Evolutionary conservation across 768 basidiomycete genomes (phyloP).

Genomic region (Psilocybe sp.): DNA sequence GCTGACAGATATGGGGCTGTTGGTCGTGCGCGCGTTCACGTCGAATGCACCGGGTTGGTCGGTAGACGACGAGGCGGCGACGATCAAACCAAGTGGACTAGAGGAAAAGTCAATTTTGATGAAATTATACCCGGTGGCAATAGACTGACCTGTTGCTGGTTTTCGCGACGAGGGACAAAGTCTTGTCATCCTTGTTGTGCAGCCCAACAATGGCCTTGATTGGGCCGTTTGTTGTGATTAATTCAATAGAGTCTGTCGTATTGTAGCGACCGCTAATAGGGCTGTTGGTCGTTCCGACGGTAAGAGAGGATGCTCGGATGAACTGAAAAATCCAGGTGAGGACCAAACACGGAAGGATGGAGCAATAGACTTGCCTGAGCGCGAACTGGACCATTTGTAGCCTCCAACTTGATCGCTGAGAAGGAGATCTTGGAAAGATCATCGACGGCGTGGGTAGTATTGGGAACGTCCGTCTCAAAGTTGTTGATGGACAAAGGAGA

Average conservation of each 20-base stretch:
- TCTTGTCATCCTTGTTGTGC: not conserved
- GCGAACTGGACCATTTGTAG: conserved; percentile 4
- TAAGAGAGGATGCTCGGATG: not conserved
- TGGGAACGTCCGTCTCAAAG: conserved; percentile 42
- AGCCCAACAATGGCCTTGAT: conserved; percentile 6
- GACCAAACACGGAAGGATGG: no score
- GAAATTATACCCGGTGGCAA: not conserved
- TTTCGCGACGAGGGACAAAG: not conserved
- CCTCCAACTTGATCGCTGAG: conserved; percentile 1
- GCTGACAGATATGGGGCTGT: not conserved
- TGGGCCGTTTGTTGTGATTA: not conserved
- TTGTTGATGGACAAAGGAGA: conserved; percentile 32
- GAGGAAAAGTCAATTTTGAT: not conserved
- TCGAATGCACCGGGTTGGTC: conserved; percentile 1
- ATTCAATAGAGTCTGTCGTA: not conserved
- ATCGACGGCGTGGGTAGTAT: conserved; percentile 37
- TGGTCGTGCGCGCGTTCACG: not conserved
- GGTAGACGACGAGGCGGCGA: not conserved
- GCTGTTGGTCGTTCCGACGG: not conserved
- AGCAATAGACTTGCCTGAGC: conserved; percentile 1
- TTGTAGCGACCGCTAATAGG: conserved; percentile 5
- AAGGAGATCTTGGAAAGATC: conserved; percentile 14
- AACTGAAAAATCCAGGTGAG: not conserved
- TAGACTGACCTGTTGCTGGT: conserved; percentile 3
- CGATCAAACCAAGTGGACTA: not conserved